Base-by-base conservation (phyloP, 2,329 filamentous ascomycete genomes). In the Nakataea oryzae region DNA sequence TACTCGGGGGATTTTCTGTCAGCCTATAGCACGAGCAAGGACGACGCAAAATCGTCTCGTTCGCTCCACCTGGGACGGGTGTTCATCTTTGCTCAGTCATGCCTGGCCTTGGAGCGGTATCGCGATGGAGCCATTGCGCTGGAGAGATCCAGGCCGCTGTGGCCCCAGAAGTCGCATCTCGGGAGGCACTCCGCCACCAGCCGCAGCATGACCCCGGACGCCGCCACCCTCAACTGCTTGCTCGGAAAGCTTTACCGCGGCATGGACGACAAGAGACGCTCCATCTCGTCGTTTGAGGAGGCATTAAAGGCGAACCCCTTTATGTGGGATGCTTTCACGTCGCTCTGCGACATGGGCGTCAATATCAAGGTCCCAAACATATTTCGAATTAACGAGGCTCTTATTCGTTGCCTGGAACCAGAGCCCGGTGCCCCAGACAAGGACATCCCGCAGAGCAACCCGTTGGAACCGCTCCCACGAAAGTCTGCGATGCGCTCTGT, bases 321-420 rank as follows among this genome's bases (percentile, higher is more conserved):
- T 74, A 95, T 96, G 84, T 99, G 95, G 95, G 95, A 99, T 78
- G 93, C 93, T 0, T 97, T 97, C 69, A 86, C 88, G 27, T 88
- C 86, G 21, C 81, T 99, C 9, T 96, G 93, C 72, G 92, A 97
- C 70, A 90, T 85, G 86, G 90, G 91, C 4, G 88, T 91, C 57
- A 87, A 86, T 66, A 82, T 97, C 62, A 86, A 90, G 62, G 86
- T 95, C 12, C 83, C 87, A 29, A 96, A 96, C 69, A 89, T 97
- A 65, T 99, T 96, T 77, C 91, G 87, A 71, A 77, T 89, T 68
- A 91, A 83, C 64, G 82, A 85, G 26, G 64, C 71, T 9, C 71
- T 86, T 47, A 66, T 81, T 41, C 78, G 79, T 54, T 76, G 75
- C 60, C 78, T 85, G 62, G 78, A 80, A 59, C 70, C 69, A 13